Conservation (phyloP, 306 rosid genomes). For the Myrica gale region DNA sequence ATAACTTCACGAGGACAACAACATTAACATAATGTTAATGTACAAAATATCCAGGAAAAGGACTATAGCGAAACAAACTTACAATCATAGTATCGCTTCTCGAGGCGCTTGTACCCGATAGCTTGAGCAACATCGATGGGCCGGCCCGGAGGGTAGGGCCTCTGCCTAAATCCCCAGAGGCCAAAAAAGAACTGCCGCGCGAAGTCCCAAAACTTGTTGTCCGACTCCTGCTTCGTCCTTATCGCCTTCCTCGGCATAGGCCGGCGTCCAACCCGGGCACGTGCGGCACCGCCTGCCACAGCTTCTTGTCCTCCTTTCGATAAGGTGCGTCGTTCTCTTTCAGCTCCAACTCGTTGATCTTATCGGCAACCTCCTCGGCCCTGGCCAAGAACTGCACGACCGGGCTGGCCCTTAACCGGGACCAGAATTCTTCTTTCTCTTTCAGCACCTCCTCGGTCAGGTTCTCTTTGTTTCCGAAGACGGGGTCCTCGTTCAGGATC, state of each 20-base stretch:
- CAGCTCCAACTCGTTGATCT: slow-evolving; percentile 57
- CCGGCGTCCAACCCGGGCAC: slow-evolving; percentile 70
- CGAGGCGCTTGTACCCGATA: slow-evolving; percentile 82
- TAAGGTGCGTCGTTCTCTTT: slow-evolving; percentile 61
- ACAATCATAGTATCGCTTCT: slow-evolving; percentile 84
- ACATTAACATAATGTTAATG: slow-evolving; percentile 22
- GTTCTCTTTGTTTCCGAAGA: slow-evolving; percentile 54
- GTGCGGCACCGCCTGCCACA: slow-evolving; percentile 66
- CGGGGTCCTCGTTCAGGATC: slow-evolving; percentile 48
- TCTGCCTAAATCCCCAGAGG: slow-evolving; percentile 79
- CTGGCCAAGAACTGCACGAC: slow-evolving; percentile 50
- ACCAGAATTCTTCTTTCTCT: slow-evolving; percentile 55
- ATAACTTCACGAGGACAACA: slow-evolving; percentile 48
- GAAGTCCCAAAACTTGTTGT: slow-evolving; percentile 86
- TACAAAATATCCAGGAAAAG: slow-evolving; percentile 16
- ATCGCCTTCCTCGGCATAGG: slow-evolving; percentile 85
- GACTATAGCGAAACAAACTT: slow-evolving; percentile 35
- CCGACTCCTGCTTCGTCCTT: slow-evolving; percentile 38
- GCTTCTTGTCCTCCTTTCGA: slow-evolving; percentile 54
- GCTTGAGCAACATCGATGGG: slow-evolving; percentile 94
- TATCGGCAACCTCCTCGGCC: slow-evolving; percentile 59
- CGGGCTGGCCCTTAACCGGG: slow-evolving; percentile 48
- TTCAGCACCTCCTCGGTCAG: slow-evolving; percentile 56
- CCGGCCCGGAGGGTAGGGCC: slow-evolving; percentile 77
- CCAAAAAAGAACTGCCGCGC: slow-evolving; percentile 78